A percentile compares a stretch with the other conserved stretches of the same genome.
phyloP scores from a whole-genome alignment of 768 basidiomycete genomes.

The Boletus coccyginus region DNA sequence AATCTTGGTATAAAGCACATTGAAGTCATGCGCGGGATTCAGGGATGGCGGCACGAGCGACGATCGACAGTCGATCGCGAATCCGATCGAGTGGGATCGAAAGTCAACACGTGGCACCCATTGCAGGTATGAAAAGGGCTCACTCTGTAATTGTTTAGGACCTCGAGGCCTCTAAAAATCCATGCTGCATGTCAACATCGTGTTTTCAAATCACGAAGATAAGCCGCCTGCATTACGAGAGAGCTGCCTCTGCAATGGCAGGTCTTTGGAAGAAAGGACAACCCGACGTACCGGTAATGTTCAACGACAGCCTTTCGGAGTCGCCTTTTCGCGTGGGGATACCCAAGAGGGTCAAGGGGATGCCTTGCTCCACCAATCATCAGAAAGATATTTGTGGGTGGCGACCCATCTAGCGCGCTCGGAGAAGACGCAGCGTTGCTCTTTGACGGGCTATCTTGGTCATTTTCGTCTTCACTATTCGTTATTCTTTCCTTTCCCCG shows the following conservation, averaged over 20 bases:
- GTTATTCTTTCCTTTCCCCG: not conserved
- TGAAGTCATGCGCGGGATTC: not conserved
- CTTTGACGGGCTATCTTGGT: not conserved
- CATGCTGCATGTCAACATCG: constrained; percentile 2
- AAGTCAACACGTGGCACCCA: not conserved
- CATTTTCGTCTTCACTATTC: not conserved
- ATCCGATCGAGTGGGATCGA: not conserved
- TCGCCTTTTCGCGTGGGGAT: constrained; percentile 75
- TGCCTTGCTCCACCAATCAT: not conserved
- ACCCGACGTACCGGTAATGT: constrained; percentile 60
- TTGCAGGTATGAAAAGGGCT: not conserved
- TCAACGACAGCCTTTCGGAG: constrained; percentile 81
- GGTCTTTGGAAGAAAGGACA: not conserved
- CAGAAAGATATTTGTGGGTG: constrained; percentile 1
- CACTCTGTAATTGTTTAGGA: constrained; percentile 87
- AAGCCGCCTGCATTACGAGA: not conserved
- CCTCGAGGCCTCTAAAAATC: constrained; percentile 62
- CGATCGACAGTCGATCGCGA: no score
- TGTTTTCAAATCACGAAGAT: not conserved
- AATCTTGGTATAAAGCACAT: constrained; percentile 44
- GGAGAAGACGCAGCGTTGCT: not conserved
- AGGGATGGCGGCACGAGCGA: no score
- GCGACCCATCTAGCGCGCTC: not conserved
- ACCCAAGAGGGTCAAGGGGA: constrained; percentile 68
- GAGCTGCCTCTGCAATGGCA: not conserved